Percentiles rank a stretch among this genome's conserved stretches.
Conservation (phyloP, 768 basidiomycete species). For the Aureoboletus auriporus region DNA sequence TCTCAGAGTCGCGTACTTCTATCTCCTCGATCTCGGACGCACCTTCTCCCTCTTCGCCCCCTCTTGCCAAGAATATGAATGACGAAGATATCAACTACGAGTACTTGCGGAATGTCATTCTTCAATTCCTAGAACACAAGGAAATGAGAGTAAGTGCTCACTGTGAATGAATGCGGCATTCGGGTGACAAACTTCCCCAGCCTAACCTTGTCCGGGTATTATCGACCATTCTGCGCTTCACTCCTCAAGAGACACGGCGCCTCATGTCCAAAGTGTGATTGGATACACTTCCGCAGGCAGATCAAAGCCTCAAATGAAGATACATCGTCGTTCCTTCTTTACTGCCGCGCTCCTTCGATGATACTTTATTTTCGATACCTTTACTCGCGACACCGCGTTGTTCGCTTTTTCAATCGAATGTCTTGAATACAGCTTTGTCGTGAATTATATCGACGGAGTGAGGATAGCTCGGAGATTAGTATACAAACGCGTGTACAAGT, state of each 20-base stretch:
- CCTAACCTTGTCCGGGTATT: conserved; percentile 89
- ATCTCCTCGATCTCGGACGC: conserved; percentile 42
- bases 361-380: conserved; percentile 1
- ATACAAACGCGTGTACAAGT: too few species aligned
- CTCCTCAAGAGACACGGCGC: conserved; percentile 89
- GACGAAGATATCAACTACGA: conserved; percentile 96
- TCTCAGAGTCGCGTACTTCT: conserved; percentile 31
- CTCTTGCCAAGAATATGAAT: conserved; percentile 31
- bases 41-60: conserved; percentile 32
- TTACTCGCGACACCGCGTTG: background rate
- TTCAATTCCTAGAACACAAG: conserved; percentile 97
- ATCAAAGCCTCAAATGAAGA: background rate
- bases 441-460: background rate
- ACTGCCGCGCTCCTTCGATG: background rate
- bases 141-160: conserved; percentile 83
- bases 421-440: too few species aligned
- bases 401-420: background rate
- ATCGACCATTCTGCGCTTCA: conserved; percentile 90
- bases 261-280: conserved; percentile 79
- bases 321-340: background rate
- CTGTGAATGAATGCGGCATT: background rate
- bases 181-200: conserved; percentile 34
- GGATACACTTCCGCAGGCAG: background rate
- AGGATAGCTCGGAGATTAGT: background rate
- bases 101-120: conserved; percentile 91